Evolutionary conservation across 1,284 basidiomycete species (phyloP), one percentile per base, ranked within the genome.

Genomic region (Ganoderma multipileum): DNA sequence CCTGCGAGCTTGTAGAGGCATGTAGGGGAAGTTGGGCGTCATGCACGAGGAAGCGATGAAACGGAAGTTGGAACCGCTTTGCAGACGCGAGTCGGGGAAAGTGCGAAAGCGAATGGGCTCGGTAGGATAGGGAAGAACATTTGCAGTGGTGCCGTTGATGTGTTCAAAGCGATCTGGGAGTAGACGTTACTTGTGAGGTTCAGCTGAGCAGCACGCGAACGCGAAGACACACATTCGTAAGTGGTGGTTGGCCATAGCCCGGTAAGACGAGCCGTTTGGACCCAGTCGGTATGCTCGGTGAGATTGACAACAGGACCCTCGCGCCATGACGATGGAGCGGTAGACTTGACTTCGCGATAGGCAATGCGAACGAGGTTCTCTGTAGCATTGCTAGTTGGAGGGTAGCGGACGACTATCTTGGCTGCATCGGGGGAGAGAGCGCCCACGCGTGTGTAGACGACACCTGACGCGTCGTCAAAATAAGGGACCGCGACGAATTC

Each of bases 241-340:
- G 81, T 78, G 2, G 91, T 93, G 61, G 83, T 85, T 0, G 93
- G 91, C 89, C 89, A 93, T 2, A 95, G 84, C 26, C 87, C 85
- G 26, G 79, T 74, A 47, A 95, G 74, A 62, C 80, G 83, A 14
- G 85, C 86, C 0, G 89, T 89, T 54, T 82, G 83, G 2, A 89
- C 87, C 91, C 91, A 95, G 76, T 95, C 93, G 26, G 79, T 77
- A 14, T 85, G 83, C 41, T 81, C 77, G 0, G 77, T 75, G 59
- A 90, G 79, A 26, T 78, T 78, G 18, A 90, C 72, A 36, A 77
- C 39, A 5, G 89, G 89, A 2, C 90, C 90, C 52, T 84, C 82
- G 63, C 80, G 83, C 90, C 90, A 91, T 28, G 73, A 50, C 1
- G 74, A 72, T 3, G 74, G 61, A 0, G 70, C 62, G 20, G 76